phyloP scores from a whole-genome alignment of 306 rosid genomes.

The Gillenia trifoliata region DNA sequence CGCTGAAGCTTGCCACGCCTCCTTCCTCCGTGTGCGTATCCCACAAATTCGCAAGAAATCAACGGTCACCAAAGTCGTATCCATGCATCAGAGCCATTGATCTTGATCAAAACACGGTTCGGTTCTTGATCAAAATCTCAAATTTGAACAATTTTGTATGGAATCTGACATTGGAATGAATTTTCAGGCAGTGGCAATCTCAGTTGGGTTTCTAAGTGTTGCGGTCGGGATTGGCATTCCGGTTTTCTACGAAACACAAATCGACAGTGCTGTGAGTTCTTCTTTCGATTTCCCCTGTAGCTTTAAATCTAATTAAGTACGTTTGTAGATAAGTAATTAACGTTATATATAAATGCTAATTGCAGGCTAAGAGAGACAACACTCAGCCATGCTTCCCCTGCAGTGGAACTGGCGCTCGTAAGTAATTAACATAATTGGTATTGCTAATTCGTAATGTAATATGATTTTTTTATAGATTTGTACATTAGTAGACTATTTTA shows the following conservation, averaged over 20 bases:
- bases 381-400: slow-evolving; percentile 96
- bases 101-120: slow-evolving; percentile 90
- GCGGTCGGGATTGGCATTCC: slow-evolving; percentile 86
- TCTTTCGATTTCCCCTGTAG: slow-evolving; percentile 1
- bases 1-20: slow-evolving; percentile 41
- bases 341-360: not conserved
- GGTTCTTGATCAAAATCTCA: not conserved
- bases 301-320: not conserved
- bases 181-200: slow-evolving; percentile 73
- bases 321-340: not conserved
- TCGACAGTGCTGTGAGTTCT: slow-evolving; percentile 68
- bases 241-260: slow-evolving; percentile 82
- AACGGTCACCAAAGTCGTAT: slow-evolving; percentile 49
- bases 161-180: not conserved
- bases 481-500: not conserved
- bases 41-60: slow-evolving; percentile 30
- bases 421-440: slow-evolving; percentile 26
- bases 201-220: slow-evolving; percentile 75
- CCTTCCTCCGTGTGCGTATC: slow-evolving; percentile 6
- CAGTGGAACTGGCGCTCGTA: slow-evolving; percentile 92
- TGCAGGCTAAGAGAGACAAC: slow-evolving; percentile 85
- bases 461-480: too few species aligned
- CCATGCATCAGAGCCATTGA: slow-evolving; percentile 81
- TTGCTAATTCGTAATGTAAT: too few species aligned
- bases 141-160: not conserved